Evolutionary conservation across 495 filamentous ascomycete species (phyloP), one percentile per base, ranked within the genome.

Genomic region (Neurospora sp.): DNA sequence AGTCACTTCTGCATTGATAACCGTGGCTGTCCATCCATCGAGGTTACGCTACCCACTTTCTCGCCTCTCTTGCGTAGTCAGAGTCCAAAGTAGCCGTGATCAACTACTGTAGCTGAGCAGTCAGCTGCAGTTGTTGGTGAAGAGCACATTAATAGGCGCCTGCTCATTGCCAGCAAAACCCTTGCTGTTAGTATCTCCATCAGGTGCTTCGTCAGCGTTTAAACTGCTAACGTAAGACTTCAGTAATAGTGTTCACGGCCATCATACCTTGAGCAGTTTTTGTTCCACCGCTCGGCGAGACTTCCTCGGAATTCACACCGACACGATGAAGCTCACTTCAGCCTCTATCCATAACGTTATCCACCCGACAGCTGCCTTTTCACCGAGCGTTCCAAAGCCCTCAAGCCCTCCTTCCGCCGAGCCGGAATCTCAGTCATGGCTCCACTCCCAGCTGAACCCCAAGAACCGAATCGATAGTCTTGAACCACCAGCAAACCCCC

Each of bases 391-490:
- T 27, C 74, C 75, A 27, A 35, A 20, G 16, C 20, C 20, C 42
- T 71, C 73, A 16, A 4, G 66, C 20, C 39, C 9, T 18, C 48
- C 12, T 18, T 66, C 18, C 35, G 39, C 62, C 23, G 48, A 69
- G 12, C 38, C 54, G 18, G 69, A 54, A 37, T 18, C 39, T 69
- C 14, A 48, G 18, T 44, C 78, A 9, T 86, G 85, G 85, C 70
- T 70, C 27, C 71, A 73, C 7, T 85, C 84, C 14, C 81, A 83
- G 66, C 75, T 86, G 39, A 86, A 86, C 72, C 85, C 85, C 4
- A 86, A 86, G 74, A 86, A 86, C 69, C 83, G 85, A 46, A 83
- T 86, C 75, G 84, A 86, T 71, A 86, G 85, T 35, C 84, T 86
- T 44, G 84, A 84, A 3, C 74, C 76, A 23, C 83, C 78, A 16